Evolutionary conservation across 2,329 filamentous ascomycete species (phyloP), one percentile per base, ranked within the genome.

Genomic region (Pleurostoma richardsiae): DNA sequence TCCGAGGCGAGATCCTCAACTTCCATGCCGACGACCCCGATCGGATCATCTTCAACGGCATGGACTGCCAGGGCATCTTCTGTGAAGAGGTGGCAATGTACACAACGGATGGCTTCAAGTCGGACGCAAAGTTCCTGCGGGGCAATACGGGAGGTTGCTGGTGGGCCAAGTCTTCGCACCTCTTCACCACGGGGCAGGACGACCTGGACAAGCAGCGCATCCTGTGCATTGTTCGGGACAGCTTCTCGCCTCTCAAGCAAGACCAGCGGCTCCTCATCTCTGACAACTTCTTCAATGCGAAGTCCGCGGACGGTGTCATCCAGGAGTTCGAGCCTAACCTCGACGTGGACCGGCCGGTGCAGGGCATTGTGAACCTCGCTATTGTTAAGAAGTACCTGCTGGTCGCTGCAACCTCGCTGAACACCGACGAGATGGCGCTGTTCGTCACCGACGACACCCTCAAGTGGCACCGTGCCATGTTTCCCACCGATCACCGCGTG

Each of bases 391-490:
- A 86, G 56, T 96, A 86, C 61, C 71, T 99, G 30, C 79, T 99
- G 39, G 88, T 87, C 11, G 94, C 92, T 33, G 86, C 88, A 4
- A 83, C 85, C 51, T 87, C 90, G 19, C 75, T 82, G 33, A 83
- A 85, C 43, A 95, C 90, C 8, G 85, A 88, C 56, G 95, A 99
- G 68, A 86, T 96, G 77, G 90, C 90, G 4, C 79, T 99, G 46
- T 99, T 88, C 64, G 85, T 97, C 47, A 90, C 89, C 7, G 82
- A 88, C 55, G 90, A 99, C 63, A 85, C 88, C 10, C 73, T 82
- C 44, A 83, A 78, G 46, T 99, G 94, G 94, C 90, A 97, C 64
- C 84, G 90, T 45, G 92, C 92, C 49, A 82, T 95, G 60, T 97
- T 99, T 65, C 86, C 84, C 6, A 82, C 83, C 40, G 85, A 88